Evolutionary conservation across 2,329 filamentous ascomycete species (phyloP), one percentile per base, ranked within the genome.

Genomic region (Xylaria sp.): DNA sequence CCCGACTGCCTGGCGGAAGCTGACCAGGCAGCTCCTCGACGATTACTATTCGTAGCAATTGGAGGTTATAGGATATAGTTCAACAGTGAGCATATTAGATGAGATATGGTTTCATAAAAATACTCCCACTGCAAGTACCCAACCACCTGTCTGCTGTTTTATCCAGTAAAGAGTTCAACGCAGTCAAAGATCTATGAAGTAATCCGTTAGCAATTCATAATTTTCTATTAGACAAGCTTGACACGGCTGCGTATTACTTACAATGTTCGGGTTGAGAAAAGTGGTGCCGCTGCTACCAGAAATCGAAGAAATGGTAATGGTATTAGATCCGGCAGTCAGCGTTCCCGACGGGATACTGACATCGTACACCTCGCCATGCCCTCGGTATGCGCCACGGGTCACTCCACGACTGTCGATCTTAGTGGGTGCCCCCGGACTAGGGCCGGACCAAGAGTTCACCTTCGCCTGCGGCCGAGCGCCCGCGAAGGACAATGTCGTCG

Each of bases 331-430:
- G n/a, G 77, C 76, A 7, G 84, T 79, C 47, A 90, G 78, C 2
- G 79, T 86, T 0, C 86, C 86, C 1, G 82, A 75, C 0, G 87
- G 85, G 47, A 90, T 82, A n/a, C 74, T 76, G 46, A 85, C 81
- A 61, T 87, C 81, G 68, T 90, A 90, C 5, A 89, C 81, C 67
- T 90, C 87, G 4, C 87, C 87, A 54, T 80, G 77, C 0, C 87
- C 87, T 7, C 86, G 78, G 69, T 90, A 90, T 0, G 86, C 86
- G 10, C 87, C 88, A 11, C 88, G 79, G 0, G 87, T 90, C 1
- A 90, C 81, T 11, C 87, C 87, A 15, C 87, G 80, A 4, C 83
- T 87, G 71, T 90, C 82, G 49, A 90, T 85, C 74, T 88, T 87
- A 9, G 78, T 80, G 0, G 87, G 87, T 0, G 85, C 84, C 2